Percentiles rank a stretch among this genome's conserved stretches.
These are phyloP conservation scores for Cyclotella atomus DNA, from an alignment of 108 stramenopile species.

Conservation along the genomic window DNA sequence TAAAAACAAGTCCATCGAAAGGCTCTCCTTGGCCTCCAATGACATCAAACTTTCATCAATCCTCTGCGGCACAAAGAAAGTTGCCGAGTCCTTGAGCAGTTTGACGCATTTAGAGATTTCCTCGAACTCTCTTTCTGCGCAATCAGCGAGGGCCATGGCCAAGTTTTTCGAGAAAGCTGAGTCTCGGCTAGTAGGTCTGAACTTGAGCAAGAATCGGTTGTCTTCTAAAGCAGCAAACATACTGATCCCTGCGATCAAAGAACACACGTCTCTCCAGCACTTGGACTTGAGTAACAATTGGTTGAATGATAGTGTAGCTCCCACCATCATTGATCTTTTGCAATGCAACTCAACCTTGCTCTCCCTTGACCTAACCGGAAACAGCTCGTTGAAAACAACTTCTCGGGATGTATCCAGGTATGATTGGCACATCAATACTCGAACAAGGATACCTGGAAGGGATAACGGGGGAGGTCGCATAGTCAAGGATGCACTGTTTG, in stretches of 20 bases:
- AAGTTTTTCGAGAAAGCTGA: slow-evolving; percentile 9
- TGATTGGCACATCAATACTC: neutral
- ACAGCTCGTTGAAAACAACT: neutral
- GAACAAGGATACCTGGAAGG: neutral
- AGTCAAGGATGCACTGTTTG: slow-evolving; percentile 6
- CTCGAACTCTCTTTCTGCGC: neutral
- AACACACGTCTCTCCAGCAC: slow-evolving; percentile 14
- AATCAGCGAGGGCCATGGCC: slow-evolving; percentile 1
- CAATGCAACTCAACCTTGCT: slow-evolving; percentile 18
- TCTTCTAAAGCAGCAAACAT: neutral
- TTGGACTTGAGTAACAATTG: slow-evolving; percentile 12
- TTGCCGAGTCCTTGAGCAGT: neutral
- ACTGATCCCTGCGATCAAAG: slow-evolving; percentile 1
- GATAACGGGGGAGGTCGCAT: neutral
- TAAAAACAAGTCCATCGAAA: neutral
- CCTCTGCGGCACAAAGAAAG: neutral
- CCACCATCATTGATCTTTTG: slow-evolving; percentile 11
- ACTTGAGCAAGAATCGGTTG: neutral
- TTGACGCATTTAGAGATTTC: slow-evolving; percentile 22
- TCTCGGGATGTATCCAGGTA: neutral
- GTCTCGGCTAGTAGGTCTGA: neutral
- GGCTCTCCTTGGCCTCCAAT: neutral
- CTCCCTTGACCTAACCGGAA: slow-evolving; percentile 1
- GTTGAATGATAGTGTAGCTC: neutral
- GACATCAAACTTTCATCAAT: neutral